Evolutionary conservation across 2,329 filamentous ascomycete species (phyloP).

Genomic region (Onygenales sp.): DNA sequence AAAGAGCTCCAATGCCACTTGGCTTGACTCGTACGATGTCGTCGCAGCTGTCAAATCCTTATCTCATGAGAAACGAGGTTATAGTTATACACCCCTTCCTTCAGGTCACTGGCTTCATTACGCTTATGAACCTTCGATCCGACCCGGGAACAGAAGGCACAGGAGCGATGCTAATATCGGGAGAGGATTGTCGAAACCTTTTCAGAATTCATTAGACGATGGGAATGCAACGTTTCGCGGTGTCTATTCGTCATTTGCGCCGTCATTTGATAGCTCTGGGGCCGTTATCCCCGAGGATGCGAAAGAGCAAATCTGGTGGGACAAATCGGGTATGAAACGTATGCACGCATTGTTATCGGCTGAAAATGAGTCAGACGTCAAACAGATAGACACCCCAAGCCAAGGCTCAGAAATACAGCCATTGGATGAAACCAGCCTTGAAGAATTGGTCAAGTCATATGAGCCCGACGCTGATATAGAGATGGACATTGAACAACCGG

Average conservation of each 20-base stretch:
- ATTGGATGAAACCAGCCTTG: slow-evolving; percentile 30
- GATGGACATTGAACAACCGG: slow-evolving; percentile 16
- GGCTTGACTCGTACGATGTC: slow-evolving; percentile 34
- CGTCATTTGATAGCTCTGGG: slow-evolving; percentile 36
- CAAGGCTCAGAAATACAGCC: slow-evolving; percentile 16
- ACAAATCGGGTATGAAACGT: slow-evolving; percentile 29
- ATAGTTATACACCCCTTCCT: slow-evolving; percentile 30
- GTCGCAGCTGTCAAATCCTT: slow-evolving; percentile 24
- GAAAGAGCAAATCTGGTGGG: slow-evolving; percentile 39
- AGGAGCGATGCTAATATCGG: background rate
- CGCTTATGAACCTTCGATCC: slow-evolving; percentile 13
- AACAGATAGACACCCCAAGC: slow-evolving; percentile 2
- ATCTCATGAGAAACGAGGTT: slow-evolving; percentile 29
- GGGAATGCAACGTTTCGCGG: slow-evolving; percentile 30
- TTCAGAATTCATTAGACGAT: slow-evolving; percentile 12
- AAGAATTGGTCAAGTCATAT: slow-evolving; percentile 34
- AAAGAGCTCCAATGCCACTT: slow-evolving; percentile 23
- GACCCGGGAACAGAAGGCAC: background rate
- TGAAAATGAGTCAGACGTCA: slow-evolving; percentile 10
- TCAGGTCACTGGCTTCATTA: slow-evolving; percentile 37
- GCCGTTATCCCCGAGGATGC: slow-evolving; percentile 33
- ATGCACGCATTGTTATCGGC: slow-evolving; percentile 26
- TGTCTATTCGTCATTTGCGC: slow-evolving; percentile 41
- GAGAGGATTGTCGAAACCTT: background rate
- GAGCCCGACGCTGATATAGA: slow-evolving; percentile 22